Percentiles rank a stretch among this genome's conserved stretches.
Conservation (phyloP, 768 basidiomycete species). For the Pulveroboletus sp. region DNA sequence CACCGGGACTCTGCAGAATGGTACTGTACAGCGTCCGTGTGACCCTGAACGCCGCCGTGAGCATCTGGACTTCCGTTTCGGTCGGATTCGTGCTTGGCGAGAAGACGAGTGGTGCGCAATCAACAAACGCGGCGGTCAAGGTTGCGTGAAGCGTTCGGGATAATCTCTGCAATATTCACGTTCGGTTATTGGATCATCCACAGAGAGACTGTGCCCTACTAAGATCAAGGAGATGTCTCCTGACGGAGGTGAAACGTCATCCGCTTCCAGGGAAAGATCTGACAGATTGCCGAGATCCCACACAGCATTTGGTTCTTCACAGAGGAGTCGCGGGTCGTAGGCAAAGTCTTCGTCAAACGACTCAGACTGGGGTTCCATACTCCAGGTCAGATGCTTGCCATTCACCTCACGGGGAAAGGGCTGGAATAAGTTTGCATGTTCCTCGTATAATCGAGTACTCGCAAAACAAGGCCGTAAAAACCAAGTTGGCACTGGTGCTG, state of each 20-base stretch:
- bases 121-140: slow-evolving; percentile 81
- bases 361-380: slow-evolving; percentile 21
- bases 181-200: slow-evolving; percentile 13
- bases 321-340: slow-evolving; percentile 20
- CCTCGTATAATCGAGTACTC: slow-evolving; percentile 45
- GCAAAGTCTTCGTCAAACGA: slow-evolving; percentile 31
- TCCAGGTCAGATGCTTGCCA: slow-evolving; percentile 26
- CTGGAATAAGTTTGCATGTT: slow-evolving; percentile 50
- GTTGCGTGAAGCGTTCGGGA: slow-evolving; percentile 74
- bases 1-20: slow-evolving; percentile 46
- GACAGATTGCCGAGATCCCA: slow-evolving; percentile 38
- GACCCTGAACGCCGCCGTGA: slow-evolving; percentile 58
- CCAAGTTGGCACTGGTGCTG: slow-evolving; percentile 48
- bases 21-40: slow-evolving; percentile 57
- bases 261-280: slow-evolving; percentile 17
- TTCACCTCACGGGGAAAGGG: slow-evolving; percentile 13
- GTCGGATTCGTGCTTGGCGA: slow-evolving; percentile 57
- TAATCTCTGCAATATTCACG: slow-evolving; percentile 49
- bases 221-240: slow-evolving; percentile 23
- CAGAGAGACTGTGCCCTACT: slow-evolving; percentile 21
- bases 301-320: slow-evolving; percentile 9
- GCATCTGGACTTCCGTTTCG: slow-evolving; percentile 58
- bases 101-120: slow-evolving; percentile 82
- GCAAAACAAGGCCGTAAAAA: slow-evolving; percentile 63
- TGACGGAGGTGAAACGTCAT: slow-evolving; percentile 10